Base-by-base conservation (phyloP, 306 rosid species). In the Cercis canadensis region DNA sequence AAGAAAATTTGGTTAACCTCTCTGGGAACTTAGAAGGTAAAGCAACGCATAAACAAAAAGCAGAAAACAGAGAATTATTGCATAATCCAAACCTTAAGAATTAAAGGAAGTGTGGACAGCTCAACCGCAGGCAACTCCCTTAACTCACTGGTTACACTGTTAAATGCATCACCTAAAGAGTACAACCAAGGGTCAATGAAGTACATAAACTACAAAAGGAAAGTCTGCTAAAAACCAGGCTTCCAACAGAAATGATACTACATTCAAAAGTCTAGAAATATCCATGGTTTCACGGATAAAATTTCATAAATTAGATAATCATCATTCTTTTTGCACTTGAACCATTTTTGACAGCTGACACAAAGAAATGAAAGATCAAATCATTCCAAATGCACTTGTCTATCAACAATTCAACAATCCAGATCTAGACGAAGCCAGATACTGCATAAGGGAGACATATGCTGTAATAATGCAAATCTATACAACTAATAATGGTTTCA, bases 71-170 rank as follows among this genome's bases (percentile, higher is more conserved):
- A 66, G 44, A 71, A 40, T 43, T 14, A 31, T 79, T 18, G 49
- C 41, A 87, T 74, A 67, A 46, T 40, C 57, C 51, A 74, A 68
- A 92, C 98, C 97, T 93, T 93, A 34, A 85, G 94, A 75, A 93
- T 82, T 67, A 87, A 65, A 51, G 96, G 97, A 69, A 93, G 97
- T 65, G 96, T 87, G 10, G 97, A 84, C 51, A 90, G 84, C 75
- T 88, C 97, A 47, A 93, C 83, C 14, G 85, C 90, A 62, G 98
- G 98, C 84, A 90, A 86, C 71, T 93, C 98, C 79, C 90, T 93
- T 59, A 91, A 75, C 82, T 90, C 97, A 62, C 92, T 81, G 70
- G 83, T 93, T 64, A 84, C 83, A 75, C 83, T 75, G 67, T 88
- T 96, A 82, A 85, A 88, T 65, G 98, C 75, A 73, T 86, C 98